Base-by-base conservation (phyloP, 805 yeast species). In the Torulaspora indica region DNA sequence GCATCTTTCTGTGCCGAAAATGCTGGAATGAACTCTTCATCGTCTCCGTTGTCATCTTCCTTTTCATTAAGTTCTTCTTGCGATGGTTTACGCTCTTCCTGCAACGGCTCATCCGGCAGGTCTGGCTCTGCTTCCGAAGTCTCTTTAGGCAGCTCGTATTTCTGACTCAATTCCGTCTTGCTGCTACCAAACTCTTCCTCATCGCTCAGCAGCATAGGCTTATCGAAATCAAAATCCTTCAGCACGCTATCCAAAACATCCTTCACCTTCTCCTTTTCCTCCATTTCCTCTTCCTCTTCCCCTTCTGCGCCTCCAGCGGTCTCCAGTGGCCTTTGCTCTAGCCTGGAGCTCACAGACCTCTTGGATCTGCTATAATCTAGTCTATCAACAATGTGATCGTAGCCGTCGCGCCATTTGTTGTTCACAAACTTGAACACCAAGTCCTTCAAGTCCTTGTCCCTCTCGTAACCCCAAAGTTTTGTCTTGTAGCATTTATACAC, bases 401-500 rank as follows among this genome's bases (percentile, higher is more conserved):
- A 79, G 5, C 89, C 89, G 61, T 85, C 86, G 53, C 75, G 75
- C 96, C 96, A 88, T 36, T 73, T 75, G 0, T 84, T 85, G 48
- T 81, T 76, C 8, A 64, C 69, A 60, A 77, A 90, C 42, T 71
- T 69, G 64, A 72, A 76, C 0, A 82, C 85, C 52, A 89, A 70
- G 53, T 83, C 93, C 27, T 74, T 72, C 2, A 73, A 61, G 2
- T 73, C 69, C 55, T 76, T 82, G 50, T 77, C 74, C 67, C 85
- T 85, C 52, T 85, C 89, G 48, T 78, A 74, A 3, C 98, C 98
- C 98, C 98, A 91, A 32, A 93, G 73, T 60, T 89, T 89, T 25
- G 82, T 78, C 66, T 89, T 88, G 54, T 74, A 75, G 52, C 82
- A 70, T 54, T 77, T 77, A 45, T 84, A 65, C 4, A 71, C 70